Evolutionary conservation across 1,284 basidiomycete genomes (phyloP).

Genomic region (Irpex sp.): DNA sequence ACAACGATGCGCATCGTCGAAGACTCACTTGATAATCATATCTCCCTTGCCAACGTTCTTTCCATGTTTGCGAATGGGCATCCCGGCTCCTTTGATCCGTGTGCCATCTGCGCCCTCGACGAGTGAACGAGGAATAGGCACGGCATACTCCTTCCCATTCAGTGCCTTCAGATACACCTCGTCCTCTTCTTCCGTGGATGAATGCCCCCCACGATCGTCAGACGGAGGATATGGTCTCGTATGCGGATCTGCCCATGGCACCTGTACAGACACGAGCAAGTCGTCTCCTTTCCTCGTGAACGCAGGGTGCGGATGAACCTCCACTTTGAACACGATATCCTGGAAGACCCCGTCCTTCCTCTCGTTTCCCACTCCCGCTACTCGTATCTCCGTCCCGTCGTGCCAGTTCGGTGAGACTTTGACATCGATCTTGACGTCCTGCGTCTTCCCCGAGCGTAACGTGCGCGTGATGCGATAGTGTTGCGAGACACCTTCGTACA

Average conservation of each 20-base stretch:
- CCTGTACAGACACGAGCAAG: constrained; percentile 60
- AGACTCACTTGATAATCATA: constrained; percentile 67
- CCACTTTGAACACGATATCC: constrained; percentile 77
- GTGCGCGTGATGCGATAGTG: constrained; percentile 77
- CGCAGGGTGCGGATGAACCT: constrained; percentile 67
- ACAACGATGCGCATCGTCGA: not conserved
- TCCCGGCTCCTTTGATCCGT: constrained; percentile 71
- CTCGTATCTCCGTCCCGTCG: constrained; percentile 76
- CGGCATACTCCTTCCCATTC: constrained; percentile 62
- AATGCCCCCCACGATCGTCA: constrained; percentile 3
- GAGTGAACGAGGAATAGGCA: constrained; percentile 62
- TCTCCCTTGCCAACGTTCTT: constrained; percentile 70
- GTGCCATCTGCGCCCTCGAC: constrained; percentile 66
- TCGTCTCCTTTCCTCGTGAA: constrained; percentile 76
- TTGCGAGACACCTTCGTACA: constrained; percentile 80
- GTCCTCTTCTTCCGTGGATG: constrained; percentile 33
- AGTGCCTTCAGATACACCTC: constrained; percentile 61
- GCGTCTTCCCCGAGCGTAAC: constrained; percentile 47
- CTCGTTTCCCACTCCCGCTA: constrained; percentile 77
- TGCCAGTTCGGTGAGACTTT: constrained; percentile 71
- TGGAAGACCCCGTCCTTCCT: constrained; percentile 64
- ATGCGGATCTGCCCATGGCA: constrained; percentile 72
- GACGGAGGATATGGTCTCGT: constrained; percentile 24
- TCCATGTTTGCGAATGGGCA: constrained; percentile 71
- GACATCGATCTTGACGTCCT: constrained; percentile 75